Evolutionary conservation across 2,329 filamentous ascomycete genomes (phyloP).

Genomic region (Fusarium nurragi): DNA sequence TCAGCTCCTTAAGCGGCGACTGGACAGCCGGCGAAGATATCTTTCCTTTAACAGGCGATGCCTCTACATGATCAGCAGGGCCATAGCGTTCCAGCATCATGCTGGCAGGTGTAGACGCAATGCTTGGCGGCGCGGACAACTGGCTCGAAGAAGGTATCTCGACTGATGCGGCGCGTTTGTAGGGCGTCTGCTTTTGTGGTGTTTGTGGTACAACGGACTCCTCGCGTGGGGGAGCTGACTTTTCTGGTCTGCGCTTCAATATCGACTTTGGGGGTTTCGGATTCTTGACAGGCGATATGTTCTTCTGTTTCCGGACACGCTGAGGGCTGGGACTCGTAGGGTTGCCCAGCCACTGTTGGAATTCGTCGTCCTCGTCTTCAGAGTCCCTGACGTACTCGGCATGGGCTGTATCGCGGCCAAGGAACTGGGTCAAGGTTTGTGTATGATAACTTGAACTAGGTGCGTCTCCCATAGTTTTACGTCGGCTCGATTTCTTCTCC

Average conservation of each 20-base stretch:
- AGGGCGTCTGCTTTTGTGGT: constrained; percentile 54
- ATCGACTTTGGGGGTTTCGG: constrained; percentile 31
- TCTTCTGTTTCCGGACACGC: constrained; percentile 10
- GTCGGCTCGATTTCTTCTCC: constrained; percentile 32
- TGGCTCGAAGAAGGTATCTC: constrained; percentile 57
- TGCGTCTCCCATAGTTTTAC: constrained; percentile 48
- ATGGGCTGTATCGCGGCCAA: constrained; percentile 37
- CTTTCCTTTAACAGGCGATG: constrained; percentile 53
- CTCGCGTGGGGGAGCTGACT: constrained; percentile 36
- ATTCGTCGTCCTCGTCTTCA: constrained; percentile 50
- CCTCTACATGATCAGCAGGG: constrained; percentile 42
- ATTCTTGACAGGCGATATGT: constrained; percentile 19
- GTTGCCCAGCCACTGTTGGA: constrained; percentile 49
- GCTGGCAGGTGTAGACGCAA: constrained; percentile 53
- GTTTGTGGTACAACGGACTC: constrained; percentile 56
- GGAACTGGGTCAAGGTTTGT: constrained; percentile 55
- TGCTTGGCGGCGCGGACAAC: constrained; percentile 52
- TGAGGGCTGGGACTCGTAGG: constrained; percentile 43
- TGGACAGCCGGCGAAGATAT: constrained; percentile 42
- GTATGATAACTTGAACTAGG: constrained; percentile 51
- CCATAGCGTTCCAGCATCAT: constrained; percentile 54
- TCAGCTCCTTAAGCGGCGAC: constrained; percentile 37
- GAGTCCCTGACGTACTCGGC: constrained; percentile 50
- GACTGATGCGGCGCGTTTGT: constrained; percentile 43
- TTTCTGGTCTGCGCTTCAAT: constrained; percentile 24